Evolutionary conservation across 1,139 yeast genomes (phyloP).

Genomic region (Hanseniaspora uvarum): DNA sequence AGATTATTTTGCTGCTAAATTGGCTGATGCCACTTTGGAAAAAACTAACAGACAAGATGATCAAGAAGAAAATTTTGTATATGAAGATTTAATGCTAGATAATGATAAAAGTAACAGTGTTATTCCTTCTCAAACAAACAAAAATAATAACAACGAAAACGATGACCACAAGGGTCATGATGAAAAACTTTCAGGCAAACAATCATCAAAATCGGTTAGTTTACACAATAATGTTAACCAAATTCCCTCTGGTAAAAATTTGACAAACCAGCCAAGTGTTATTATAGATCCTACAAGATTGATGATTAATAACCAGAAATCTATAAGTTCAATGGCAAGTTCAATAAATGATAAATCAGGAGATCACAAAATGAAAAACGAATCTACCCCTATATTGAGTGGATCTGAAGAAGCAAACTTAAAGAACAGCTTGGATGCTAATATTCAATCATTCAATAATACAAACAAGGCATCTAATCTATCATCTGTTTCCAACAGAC

Average conservation of each 20-base stretch:
- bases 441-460: background rate
- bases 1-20: slow-evolving; percentile 84
- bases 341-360: background rate
- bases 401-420: background rate
- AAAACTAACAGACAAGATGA: slow-evolving; percentile 50
- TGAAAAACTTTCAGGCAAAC: background rate
- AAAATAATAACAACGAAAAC: slow-evolving; percentile 19
- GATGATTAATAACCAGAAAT: slow-evolving; percentile 25
- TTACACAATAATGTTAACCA: background rate
- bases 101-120: slow-evolving; percentile 33
- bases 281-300: slow-evolving; percentile 23
- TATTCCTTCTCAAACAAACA: slow-evolving; percentile 23
- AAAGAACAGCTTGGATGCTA: background rate
- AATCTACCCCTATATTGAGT: background rate
- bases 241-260: slow-evolving; percentile 8
- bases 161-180: background rate
- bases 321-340: slow-evolving; percentile 31
- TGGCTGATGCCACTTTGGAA: slow-evolving; percentile 90
- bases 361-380: background rate
- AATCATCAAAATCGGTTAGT: background rate
- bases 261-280: slow-evolving; percentile 17
- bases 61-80: slow-evolving; percentile 87
- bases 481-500: slow-evolving; percentile 14
- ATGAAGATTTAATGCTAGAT: slow-evolving; percentile 45
- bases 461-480: slow-evolving; percentile 5